Percentiles rank a stretch among this genome's conserved stretches.
These are phyloP conservation scores for Skeletonema costatum DNA, from an alignment of 108 stramenopile species.

Conservation along the genomic window DNA sequence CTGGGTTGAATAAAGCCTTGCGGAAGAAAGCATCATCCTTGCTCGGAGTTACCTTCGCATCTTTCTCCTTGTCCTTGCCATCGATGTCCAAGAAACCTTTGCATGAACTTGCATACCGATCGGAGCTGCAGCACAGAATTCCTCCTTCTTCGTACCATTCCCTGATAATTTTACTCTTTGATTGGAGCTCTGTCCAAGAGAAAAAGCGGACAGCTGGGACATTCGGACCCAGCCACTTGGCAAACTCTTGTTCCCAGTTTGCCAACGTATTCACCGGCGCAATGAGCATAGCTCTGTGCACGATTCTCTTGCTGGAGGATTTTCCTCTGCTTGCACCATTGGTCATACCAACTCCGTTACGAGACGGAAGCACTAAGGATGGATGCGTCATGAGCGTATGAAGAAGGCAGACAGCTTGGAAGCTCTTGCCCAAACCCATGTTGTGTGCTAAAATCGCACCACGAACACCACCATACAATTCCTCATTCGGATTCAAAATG, in stretches of 20 bases:
- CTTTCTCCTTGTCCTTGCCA: conserved; percentile 4
- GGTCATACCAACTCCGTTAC: neutral
- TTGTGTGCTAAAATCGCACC: conserved; percentile 81
- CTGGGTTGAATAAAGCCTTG: conserved; percentile 46
- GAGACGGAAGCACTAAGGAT: conserved; percentile 15
- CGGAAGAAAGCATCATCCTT: conserved; percentile 23
- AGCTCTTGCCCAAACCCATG: conserved; percentile 59
- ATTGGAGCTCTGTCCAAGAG: conserved; percentile 2
- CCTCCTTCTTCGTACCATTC: conserved; percentile 64
- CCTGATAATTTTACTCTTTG: conserved; percentile 24
- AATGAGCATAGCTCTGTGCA: conserved; percentile 58
- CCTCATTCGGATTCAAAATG: conserved; percentile 21
- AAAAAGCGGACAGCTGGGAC: conserved; percentile 37
- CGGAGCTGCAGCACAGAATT: conserved; percentile 51
- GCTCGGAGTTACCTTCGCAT: neutral
- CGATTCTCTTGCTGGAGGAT: conserved; percentile 13
- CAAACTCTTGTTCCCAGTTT: conserved; percentile 78
- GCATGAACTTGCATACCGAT: conserved; percentile 35
- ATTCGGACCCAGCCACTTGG: conserved; percentile 62
- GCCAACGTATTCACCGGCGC: conserved; percentile 53
- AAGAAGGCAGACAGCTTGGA: conserved; percentile 46
- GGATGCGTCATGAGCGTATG: conserved; percentile 68
- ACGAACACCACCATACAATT: conserved; percentile 26
- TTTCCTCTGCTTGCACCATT: neutral
- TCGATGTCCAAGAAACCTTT: conserved; percentile 16